Base-by-base conservation (phyloP, 2,329 filamentous ascomycete genomes). In the Atkinsonella hypoxylon region DNA sequence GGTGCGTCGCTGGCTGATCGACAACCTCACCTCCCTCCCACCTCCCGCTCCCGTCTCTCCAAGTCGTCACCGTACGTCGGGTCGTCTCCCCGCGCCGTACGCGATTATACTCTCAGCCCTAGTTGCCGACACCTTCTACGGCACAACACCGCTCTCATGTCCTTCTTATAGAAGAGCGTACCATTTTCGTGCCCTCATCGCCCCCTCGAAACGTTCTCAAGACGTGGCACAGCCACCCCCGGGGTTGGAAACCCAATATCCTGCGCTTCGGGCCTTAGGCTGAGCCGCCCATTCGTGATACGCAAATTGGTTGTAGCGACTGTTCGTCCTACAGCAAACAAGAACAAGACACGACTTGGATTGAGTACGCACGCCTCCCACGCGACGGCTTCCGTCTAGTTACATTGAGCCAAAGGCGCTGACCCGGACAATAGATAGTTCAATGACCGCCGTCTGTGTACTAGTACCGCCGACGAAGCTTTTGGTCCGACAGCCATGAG, bases 161-260 rank as follows among this genome's bases (percentile, higher is more conserved):
- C 48, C 57, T 57, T 55, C 59, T 67, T 64, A 66, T 67, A 67
- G 64, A 61, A 62, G 60, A 64, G 56, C 56, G 36, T n/a, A 32
- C 30, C 11, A 47, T 54, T 54, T 54, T 51, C 36, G 43, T 26
- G 43, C 43, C 20, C n/a, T 54, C 54, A 53, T 49, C 48, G 26
- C 49, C 52, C 53, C 57, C 47, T 55, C 31, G 48, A 17, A 17
- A 30, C 42, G 46, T 41, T 43, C 32, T 44, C 45, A 39, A 45
- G 41, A 46, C 36, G 43, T 39, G 30, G 44, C 36, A 47, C 26
- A 30, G 49, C 32, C 49, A 26, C 30, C 36, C 17, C 20, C n/a
- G 15, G 15, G 38, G 22, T 30, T 51, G n/a, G 18, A 40, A 13
- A 38, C 10, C 44, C 31, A 34, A 12, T 12, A 30, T 41, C 11